phyloP scores from a whole-genome alignment of 2,329 filamentous ascomycete genomes.

The Dothistroma septosporum region DNA sequence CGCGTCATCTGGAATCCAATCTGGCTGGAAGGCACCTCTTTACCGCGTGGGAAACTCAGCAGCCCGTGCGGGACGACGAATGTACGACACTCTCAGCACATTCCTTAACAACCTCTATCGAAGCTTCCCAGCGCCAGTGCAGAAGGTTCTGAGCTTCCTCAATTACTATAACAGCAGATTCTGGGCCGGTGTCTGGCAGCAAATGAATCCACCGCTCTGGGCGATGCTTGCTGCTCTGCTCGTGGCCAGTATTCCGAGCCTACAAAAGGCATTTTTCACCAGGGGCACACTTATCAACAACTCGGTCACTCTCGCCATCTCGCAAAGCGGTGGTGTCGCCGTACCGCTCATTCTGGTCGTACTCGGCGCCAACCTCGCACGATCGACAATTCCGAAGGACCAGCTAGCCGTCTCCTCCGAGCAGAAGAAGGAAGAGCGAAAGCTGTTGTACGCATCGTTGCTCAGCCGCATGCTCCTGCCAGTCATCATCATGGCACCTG shows the following conservation, averaged over 20 bases:
- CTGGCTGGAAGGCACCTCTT: constrained; percentile 27
- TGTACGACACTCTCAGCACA: constrained; percentile 30
- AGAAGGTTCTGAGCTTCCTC: constrained; percentile 46
- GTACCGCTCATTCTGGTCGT: constrained; percentile 95
- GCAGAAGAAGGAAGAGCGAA: constrained; percentile 64
- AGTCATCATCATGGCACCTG: constrained; percentile 84
- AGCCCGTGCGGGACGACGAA: constrained; percentile 23
- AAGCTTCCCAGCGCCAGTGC: constrained; percentile 50
- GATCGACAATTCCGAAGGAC: constrained; percentile 75
- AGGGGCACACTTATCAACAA: constrained; percentile 88
- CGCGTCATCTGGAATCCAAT: constrained; percentile 8
- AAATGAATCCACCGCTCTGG: constrained; percentile 98
- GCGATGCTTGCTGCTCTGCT: constrained; percentile 90
- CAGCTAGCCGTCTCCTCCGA: constrained; percentile 63
- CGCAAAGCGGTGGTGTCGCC: constrained; percentile 81
- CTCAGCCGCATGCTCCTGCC: constrained; percentile 89
- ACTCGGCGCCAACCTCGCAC: constrained; percentile 86
- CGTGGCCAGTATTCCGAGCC: constrained; percentile 77
- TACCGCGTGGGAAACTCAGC: constrained; percentile 19
- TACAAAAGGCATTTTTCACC: constrained; percentile 83
- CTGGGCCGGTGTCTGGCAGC: constrained; percentile 71
- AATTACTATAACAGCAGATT: constrained; percentile 49
- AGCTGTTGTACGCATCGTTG: constrained; percentile 79
- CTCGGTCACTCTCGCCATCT: constrained; percentile 82
- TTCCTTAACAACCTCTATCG: constrained; percentile 42